Conservation (phyloP, 1,139 yeast species). For the Cylindricascospora bacillispora region DNA sequence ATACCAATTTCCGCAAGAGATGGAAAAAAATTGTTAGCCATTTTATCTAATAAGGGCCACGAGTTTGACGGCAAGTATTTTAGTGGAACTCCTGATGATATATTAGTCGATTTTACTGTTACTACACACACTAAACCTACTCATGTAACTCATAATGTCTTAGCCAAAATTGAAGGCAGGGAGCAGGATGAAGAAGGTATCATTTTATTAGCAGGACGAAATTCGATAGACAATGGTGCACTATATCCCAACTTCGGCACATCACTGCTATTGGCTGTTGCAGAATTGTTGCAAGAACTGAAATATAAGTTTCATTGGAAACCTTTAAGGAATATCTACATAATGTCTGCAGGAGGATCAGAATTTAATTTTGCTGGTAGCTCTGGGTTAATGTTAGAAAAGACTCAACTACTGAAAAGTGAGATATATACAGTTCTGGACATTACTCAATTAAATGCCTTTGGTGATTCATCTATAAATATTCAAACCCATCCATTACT, state of each 20-base stretch:
- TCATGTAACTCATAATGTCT: slow-evolving; percentile 67
- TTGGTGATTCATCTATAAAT: slow-evolving; percentile 44
- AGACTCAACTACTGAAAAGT: slow-evolving; percentile 38
- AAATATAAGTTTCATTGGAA: slow-evolving; percentile 62
- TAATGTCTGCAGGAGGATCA: slow-evolving; percentile 78
- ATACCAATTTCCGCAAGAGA: slow-evolving; percentile 68
- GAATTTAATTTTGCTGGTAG: slow-evolving; percentile 79
- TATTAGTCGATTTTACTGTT: slow-evolving; percentile 29
- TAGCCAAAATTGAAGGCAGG: slow-evolving; percentile 67
- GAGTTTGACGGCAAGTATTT: slow-evolving; percentile 27
- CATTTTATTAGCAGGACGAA: slow-evolving; percentile 75
- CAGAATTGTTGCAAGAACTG: slow-evolving; percentile 58
- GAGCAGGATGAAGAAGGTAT: slow-evolving; percentile 70
- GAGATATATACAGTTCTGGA: slow-evolving; percentile 69
- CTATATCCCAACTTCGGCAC: slow-evolving; percentile 66
- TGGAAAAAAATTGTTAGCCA: slow-evolving; percentile 38
- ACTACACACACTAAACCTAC: slow-evolving; percentile 38
- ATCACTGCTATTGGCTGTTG: slow-evolving; percentile 56
- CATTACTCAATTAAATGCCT: slow-evolving; percentile 27
- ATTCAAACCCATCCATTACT: slow-evolving; percentile 61
- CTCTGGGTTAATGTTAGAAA: slow-evolving; percentile 62
- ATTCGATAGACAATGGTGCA: slow-evolving; percentile 67
- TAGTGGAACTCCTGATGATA: slow-evolving; percentile 27
- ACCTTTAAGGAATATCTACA: slow-evolving; percentile 73
- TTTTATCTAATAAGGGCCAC: slow-evolving; percentile 28